These are phyloP conservation scores for Ceratocystis cacaofunesta DNA, from an alignment of 2,329 filamentous ascomycete genomes.

Conservation along the genomic window DNA sequence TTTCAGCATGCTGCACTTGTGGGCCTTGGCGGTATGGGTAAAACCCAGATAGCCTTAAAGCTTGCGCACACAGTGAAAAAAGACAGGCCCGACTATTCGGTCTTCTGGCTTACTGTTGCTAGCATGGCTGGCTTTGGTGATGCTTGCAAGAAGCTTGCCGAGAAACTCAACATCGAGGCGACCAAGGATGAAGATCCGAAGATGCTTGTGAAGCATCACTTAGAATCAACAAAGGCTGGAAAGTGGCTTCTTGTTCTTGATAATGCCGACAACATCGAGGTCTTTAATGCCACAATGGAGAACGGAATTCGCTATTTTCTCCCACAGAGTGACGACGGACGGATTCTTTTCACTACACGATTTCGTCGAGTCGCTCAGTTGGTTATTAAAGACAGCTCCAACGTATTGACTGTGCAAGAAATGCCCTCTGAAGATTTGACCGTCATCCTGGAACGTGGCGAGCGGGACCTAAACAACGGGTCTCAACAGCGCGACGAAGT, in stretches of 20 bases:
- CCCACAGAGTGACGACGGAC: constrained; percentile 18
- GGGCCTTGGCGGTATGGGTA: too few species aligned
- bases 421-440: neutral
- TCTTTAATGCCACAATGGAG: neutral
- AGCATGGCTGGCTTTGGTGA: too few species aligned
- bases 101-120: too few species aligned
- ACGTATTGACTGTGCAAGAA: too few species aligned
- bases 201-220: constrained; percentile 13
- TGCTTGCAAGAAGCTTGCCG: neutral
- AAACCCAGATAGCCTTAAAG: too few species aligned
- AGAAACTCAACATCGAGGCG: neutral
- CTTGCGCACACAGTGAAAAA: too few species aligned
- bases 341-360: constrained; percentile 12
- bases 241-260: constrained; percentile 21
- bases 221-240: constrained; percentile 18
- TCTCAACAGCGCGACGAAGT: neutral
- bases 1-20: too few species aligned
- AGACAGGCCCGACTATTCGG: too few species aligned
- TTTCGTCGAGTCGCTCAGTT: neutral
- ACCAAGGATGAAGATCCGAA: neutral
- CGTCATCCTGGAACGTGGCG: too few species aligned
- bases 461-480: neutral
- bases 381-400: neutral
- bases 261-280: constrained; percentile 19
- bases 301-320: constrained; percentile 20